Evolutionary conservation across 345 rosid species (phyloP).

Genomic region (Corymbia maculata): DNA sequence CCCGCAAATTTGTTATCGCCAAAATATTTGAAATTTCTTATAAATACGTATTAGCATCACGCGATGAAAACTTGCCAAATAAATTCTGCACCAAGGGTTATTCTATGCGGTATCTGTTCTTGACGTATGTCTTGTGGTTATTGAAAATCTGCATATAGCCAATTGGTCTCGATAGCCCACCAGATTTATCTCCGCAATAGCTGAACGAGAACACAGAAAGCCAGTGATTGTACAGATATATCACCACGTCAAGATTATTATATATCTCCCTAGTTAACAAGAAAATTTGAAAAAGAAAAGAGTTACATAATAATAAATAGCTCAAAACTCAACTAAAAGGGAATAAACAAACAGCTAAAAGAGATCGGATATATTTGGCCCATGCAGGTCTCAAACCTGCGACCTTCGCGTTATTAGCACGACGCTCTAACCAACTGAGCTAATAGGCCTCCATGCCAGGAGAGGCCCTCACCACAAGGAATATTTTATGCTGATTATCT

Average conservation of each 20-base stretch:
- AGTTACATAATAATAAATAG: background rate
- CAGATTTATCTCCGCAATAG: no score
- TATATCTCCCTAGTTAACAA: background rate
- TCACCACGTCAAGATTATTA: background rate
- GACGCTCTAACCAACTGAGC: conserved; percentile 81
- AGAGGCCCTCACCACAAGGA: background rate
- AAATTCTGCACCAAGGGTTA: background rate
- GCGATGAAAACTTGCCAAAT: background rate
- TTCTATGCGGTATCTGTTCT: background rate
- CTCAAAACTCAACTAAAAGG: background rate
- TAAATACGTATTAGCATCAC: background rate
- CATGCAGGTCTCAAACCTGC: conserved; percentile 46
- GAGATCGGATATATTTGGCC: conserved; percentile 8
- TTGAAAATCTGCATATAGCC: background rate
- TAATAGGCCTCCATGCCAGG: conserved; percentile 4
- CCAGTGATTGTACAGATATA: no score
- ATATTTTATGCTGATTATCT: background rate
- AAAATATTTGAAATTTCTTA: background rate
- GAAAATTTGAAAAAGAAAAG: background rate
- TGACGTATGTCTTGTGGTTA: background rate
- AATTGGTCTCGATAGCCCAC: background rate
- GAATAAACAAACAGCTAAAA: background rate
- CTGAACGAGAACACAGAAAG: background rate
- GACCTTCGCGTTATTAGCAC: conserved; percentile 95
- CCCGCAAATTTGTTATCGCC: background rate